phyloP scores from a whole-genome alignment of 148 eudicot genomes.

The Vaccinium vitisidaea region DNA sequence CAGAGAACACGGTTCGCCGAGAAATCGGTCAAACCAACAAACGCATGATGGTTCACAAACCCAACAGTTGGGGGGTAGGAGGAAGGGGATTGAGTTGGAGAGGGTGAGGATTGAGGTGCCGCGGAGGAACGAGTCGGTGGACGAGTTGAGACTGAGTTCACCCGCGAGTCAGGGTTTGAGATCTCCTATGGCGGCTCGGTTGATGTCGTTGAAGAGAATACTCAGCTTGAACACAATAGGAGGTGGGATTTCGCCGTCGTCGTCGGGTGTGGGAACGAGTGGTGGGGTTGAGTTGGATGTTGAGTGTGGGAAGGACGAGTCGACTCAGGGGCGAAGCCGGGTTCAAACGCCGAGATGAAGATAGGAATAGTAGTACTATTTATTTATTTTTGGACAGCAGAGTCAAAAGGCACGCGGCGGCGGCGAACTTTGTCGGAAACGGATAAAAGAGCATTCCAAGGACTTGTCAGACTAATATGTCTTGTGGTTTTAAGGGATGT shows the following conservation, averaged over 20 bases:
- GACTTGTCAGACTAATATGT: neutral
- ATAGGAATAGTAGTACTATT: neutral
- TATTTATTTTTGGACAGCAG: neutral
- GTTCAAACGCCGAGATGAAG: slow-evolving; percentile 32
- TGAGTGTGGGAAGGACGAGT: slow-evolving; percentile 41
- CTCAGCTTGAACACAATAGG: slow-evolving; percentile 54
- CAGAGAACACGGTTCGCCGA: slow-evolving; percentile 13
- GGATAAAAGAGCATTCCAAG: neutral
- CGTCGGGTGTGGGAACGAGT: slow-evolving; percentile 39
- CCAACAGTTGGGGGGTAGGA: slow-evolving; percentile 25
- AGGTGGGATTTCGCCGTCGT: slow-evolving; percentile 26
- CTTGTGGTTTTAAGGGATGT: neutral
- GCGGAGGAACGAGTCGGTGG: slow-evolving; percentile 34
- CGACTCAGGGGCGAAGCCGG: slow-evolving; percentile 28
- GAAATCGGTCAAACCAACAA: neutral
- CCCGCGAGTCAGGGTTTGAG: slow-evolving; percentile 43
- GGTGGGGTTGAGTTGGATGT: slow-evolving; percentile 39
- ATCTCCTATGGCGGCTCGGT: slow-evolving; percentile 49
- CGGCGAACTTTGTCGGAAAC: neutral
- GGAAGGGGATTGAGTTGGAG: slow-evolving; percentile 38
- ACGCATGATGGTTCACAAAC: neutral
- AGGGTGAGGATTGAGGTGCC: slow-evolving; percentile 65
- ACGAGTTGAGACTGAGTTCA: slow-evolving; percentile 51
- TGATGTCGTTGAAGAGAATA: slow-evolving; percentile 58
- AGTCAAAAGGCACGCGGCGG: slow-evolving; percentile 11